Evolutionary conservation across 2,329 filamentous ascomycete genomes (phyloP), one percentile per base, ranked within the genome.

Genomic region (Huntiella moniliformis): DNA sequence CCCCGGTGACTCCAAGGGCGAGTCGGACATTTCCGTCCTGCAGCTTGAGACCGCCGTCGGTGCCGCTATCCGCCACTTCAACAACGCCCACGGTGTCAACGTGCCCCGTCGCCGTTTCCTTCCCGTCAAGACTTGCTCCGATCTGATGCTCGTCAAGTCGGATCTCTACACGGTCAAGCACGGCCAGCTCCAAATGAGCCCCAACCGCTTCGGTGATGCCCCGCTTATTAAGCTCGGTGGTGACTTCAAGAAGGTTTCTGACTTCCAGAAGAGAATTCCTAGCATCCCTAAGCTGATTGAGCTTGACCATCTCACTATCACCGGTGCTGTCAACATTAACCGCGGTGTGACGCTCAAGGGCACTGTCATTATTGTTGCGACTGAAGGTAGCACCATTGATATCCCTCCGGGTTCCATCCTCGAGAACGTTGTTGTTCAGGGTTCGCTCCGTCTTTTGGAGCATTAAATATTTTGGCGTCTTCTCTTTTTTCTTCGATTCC

Each of bases 231-330:
- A 98, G 81, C 82, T 98, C 46, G 91, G 91, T 56, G 79, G 78
- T 58, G 91, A 98, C 73, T 98, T 98, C 78, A 98, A 98, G 82
- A 98, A 98, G 79, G 91, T 98, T 35, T 96, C 88, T 1, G 91
- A 86, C 70, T 92, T 92, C 74, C 80, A 86, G 68, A 79, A 84
- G 65, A 80, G 80, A 60, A 87, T 92, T 55, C 73, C 81, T 8
- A 85, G 79, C 53, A 92, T 92, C 57, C 84, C 84, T 59, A 87
- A 84, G 73, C 87, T 92, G 56, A 77, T 91, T 54, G 84, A 92
- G 69, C 75, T 91, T 42, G 84, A 92, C 60, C 91, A 98, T 62
- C 75, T 98, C 50, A 98, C 91, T 60, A 94, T 98, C 57, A 98
- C 91, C 33, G 91, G 91, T 60, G 85, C 86, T 38, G 91, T 98